Percentiles rank a stretch among this genome's conserved stretches.
These are phyloP conservation scores for Capronia coronata DNA, from an alignment of 2,329 filamentous ascomycete genomes.

Conservation along the genomic window DNA sequence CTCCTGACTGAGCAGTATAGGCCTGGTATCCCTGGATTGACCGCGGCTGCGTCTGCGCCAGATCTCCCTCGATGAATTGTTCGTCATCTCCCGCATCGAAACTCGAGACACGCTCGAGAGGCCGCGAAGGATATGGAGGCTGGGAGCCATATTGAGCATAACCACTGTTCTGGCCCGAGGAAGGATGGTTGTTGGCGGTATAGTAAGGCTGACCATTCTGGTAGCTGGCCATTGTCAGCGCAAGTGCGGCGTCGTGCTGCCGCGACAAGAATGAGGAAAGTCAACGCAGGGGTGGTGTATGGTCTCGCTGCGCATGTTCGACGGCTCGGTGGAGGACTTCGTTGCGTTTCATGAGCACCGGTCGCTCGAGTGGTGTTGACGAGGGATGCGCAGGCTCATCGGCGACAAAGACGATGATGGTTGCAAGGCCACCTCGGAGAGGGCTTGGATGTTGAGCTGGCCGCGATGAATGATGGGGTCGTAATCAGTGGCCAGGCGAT, in stretches of 20 bases:
- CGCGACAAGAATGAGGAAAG: constrained; percentile 12
- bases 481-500: not conserved
- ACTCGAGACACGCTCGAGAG: constrained; percentile 56
- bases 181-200: constrained; percentile 34
- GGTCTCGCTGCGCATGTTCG: constrained; percentile 22
- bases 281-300: constrained; percentile 16
- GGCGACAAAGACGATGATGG: constrained; percentile 2
- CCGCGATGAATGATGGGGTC: not conserved
- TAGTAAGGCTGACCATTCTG: constrained; percentile 47
- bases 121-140: constrained; percentile 30
- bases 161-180: constrained; percentile 36
- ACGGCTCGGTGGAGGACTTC: not conserved
- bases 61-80: constrained; percentile 41
- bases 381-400: constrained; percentile 14
- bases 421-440: constrained; percentile 13
- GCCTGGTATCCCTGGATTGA: constrained; percentile 13
- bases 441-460: not conserved
- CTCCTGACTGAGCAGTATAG: constrained; percentile 7
- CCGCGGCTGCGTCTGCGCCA: constrained; percentile 18
- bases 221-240: constrained; percentile 49
- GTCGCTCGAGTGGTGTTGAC: constrained; percentile 11
- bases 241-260: constrained; percentile 3
- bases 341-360: constrained; percentile 1
- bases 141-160: constrained; percentile 36
- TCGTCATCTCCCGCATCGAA: constrained; percentile 72